phyloP scores from a whole-genome alignment of 805 yeast genomes.

The Maudiozyma pseudohumilis region DNA sequence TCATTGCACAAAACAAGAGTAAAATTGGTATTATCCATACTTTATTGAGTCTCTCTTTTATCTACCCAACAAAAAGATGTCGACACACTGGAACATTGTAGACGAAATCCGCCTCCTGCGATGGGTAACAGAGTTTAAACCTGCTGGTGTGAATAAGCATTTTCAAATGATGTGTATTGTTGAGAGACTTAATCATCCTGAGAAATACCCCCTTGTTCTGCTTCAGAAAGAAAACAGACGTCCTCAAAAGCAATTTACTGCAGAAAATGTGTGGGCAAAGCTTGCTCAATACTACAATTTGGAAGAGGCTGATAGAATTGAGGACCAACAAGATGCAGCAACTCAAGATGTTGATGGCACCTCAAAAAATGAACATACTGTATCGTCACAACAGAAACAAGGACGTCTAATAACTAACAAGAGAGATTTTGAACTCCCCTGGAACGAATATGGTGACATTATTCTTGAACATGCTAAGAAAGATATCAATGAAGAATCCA shows the following conservation, averaged over 20 bases:
- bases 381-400: too few relatives aligned
- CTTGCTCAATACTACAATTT: conserved; percentile 46
- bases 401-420: too few relatives aligned
- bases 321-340: conserved; percentile 20
- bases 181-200: conserved; percentile 32
- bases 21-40: too few relatives aligned
- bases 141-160: conserved; percentile 48
- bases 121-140: conserved; percentile 55
- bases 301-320: conserved; percentile 47
- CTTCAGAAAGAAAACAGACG: conserved; percentile 21
- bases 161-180: conserved; percentile 32
- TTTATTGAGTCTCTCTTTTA: too few relatives aligned
- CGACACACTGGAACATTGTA: conserved; percentile 42
- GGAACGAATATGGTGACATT: conserved; percentile 37
- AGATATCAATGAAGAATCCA: conserved; percentile 3
- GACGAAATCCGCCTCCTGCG: conserved; percentile 55
- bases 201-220: conserved; percentile 30
- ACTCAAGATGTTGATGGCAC: too few relatives aligned
- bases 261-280: conserved; percentile 48
- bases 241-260: conserved; percentile 28
- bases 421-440: conserved; percentile 33
- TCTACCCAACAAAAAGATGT: conserved; percentile 10
- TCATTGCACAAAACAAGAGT: too few relatives aligned
- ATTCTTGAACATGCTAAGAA: conserved; percentile 31
- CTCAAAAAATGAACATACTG: too few relatives aligned